phyloP scores from a whole-genome alignment of 2,329 filamentous ascomycete genomes.

The Alternaria sp. region DNA sequence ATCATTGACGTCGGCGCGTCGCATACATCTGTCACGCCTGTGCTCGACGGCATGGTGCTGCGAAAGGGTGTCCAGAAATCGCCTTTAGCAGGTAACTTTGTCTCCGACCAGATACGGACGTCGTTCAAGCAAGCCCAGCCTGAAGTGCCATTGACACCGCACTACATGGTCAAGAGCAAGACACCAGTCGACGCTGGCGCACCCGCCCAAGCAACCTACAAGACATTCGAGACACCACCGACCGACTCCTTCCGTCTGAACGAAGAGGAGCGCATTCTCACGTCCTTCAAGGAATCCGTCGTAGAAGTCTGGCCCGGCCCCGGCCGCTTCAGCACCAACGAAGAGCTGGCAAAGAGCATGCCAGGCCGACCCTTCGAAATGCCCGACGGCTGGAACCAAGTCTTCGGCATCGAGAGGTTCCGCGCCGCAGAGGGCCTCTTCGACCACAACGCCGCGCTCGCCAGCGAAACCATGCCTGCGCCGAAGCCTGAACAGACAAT shows the following conservation, averaged over 20 bases:
- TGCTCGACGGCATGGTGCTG: conserved; percentile 93
- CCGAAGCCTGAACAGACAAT: conserved; percentile 79
- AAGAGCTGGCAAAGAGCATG: conserved; percentile 74
- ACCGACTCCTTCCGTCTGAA: conserved; percentile 77
- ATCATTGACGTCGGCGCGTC: conserved; percentile 91
- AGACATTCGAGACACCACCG: conserved; percentile 68
- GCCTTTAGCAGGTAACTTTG: conserved; percentile 83
- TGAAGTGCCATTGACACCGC: conserved; percentile 78
- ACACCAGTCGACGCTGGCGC: conserved; percentile 84
- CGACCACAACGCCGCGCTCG: conserved; percentile 78
- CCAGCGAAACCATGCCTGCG: conserved; percentile 55
- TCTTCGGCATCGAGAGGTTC: conserved; percentile 89
- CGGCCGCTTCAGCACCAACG: conserved; percentile 70
- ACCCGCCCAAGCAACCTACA: conserved; percentile 76
- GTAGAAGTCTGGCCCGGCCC: conserved; percentile 92
- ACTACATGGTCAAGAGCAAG: conserved; percentile 88
- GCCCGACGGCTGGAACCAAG: conserved; percentile 94
- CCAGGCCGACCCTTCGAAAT: conserved; percentile 93
- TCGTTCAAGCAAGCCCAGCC: conserved; percentile 73
- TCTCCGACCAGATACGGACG: conserved; percentile 84
- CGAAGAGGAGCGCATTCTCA: conserved; percentile 90
- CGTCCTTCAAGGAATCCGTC: conserved; percentile 97
- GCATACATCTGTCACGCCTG: conserved; percentile 85
- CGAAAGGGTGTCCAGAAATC: conserved; percentile 87
- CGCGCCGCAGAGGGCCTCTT: conserved; percentile 87